These are phyloP conservation scores for Mollisiaceae sp. DNA, from an alignment of 2,329 filamentous ascomycete genomes.

Conservation along the genomic window DNA sequence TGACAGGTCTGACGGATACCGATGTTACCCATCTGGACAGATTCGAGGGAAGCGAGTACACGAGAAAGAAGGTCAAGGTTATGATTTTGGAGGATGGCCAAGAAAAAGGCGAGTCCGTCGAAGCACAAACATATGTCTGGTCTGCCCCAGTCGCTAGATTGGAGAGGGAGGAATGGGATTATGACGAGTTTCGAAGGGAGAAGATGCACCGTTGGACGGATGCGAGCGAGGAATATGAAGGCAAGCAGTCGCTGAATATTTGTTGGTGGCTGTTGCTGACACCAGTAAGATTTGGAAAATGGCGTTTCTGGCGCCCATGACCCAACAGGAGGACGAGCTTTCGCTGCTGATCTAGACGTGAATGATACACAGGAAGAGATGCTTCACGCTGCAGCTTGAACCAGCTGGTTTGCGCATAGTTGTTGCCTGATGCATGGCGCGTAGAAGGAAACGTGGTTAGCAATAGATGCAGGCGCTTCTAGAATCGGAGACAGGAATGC, in stretches of 20 bases:
- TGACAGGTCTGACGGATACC: conserved; percentile 76
- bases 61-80: conserved; percentile 59
- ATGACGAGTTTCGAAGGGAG: conserved; percentile 78
- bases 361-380: conserved; percentile 10
- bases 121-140: conserved; percentile 70
- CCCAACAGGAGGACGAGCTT: conserved; percentile 25
- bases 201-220: conserved; percentile 63
- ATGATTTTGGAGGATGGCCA: conserved; percentile 47
- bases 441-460: background rate
- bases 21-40: conserved; percentile 78
- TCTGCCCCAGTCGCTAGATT: conserved; percentile 53
- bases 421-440: background rate
- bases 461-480: conserved; percentile 9
- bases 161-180: conserved; percentile 85
- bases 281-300: conserved; percentile 23
- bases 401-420: background rate
- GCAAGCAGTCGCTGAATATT: conserved; percentile 23
- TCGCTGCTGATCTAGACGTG: background rate
- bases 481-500: background rate
- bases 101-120: conserved; percentile 36
- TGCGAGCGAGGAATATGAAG: conserved; percentile 35
- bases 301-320: conserved; percentile 11
- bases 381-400: conserved; percentile 18
- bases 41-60: conserved; percentile 83
- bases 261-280: conserved; percentile 5